Base-by-base conservation (phyloP, 345 rosid genomes). In the Adansonia digitata region DNA sequence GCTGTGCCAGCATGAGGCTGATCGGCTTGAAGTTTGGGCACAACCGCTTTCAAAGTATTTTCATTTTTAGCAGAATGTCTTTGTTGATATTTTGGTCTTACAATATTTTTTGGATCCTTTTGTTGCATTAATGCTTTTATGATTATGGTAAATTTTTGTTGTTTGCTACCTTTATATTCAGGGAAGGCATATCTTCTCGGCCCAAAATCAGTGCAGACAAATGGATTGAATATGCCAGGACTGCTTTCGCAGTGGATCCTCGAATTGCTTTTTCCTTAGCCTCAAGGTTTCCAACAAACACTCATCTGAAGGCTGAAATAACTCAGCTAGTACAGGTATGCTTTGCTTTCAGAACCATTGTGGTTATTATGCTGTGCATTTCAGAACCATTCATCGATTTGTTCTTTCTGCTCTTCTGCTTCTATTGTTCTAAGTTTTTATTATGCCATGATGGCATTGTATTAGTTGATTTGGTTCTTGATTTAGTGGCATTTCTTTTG, bases 21-120 rank as follows among this genome's bases (percentile, higher is more conserved):
- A 96, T 77, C 87, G 99, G 86, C 99, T 96, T 85, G 98, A 92
- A 53, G 99, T 96, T 74, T 96, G 99, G 99, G 94, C 99, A 55
- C 92, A 92, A 66, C 99, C 99, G 72, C 86, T 86, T 56, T 84
- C 94, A 39, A 95, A 93, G 99, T 96, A 92, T 62, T 27, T 56
- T 75, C 39, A 42, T 24, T 31, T 75, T 64, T n/a, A 69, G 49
- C 53, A 11, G 37, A 22, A 43, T 39, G 9, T 71, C 26, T 67
- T 42, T 55, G 68, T 66, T 37, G 18, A n/a, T 34, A 51, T 29
- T 31, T 42, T 48, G 14, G 35, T 64, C 18, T 65, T 69, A n/a
- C 20, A 60, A 20, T 27, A 60, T 20, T 75, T 45, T 51, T 34
- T 60, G 71, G 37, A 51, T 55, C 56, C 59, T 80, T 69, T 49